A percentile compares a stretch with the other conserved stretches of the same genome.
These are phyloP conservation scores for Hordeum vulgare DNA, from an alignment of 176 grass and related monocot species.

Conservation along the genomic window MorexV3_pseudomolecules_assembly NC_058524.1:537621220-537621719, in stretches of 20 bases:
- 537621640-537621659: no score
- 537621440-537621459: neutral
- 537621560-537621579: no score
- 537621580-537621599: no score
- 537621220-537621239: constrained; percentile 46
- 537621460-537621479: neutral
- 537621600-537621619: no score
- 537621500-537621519: no score
- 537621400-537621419: neutral
- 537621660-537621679: no score
- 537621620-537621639: no score
- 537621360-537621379: neutral
- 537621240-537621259: neutral
- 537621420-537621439: neutral
- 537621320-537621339: neutral
- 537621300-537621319: neutral
- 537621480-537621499: neutral
- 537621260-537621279: neutral
- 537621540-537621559: no score
- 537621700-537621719: no score
- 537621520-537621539: no score
- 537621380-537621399: neutral
- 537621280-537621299: neutral
- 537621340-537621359: neutral
- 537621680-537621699: no score